Evolutionary conservation across 2,329 filamentous ascomycete genomes (phyloP), one percentile per base, ranked within the genome.

Genomic region (Thelonectria olida): DNA sequence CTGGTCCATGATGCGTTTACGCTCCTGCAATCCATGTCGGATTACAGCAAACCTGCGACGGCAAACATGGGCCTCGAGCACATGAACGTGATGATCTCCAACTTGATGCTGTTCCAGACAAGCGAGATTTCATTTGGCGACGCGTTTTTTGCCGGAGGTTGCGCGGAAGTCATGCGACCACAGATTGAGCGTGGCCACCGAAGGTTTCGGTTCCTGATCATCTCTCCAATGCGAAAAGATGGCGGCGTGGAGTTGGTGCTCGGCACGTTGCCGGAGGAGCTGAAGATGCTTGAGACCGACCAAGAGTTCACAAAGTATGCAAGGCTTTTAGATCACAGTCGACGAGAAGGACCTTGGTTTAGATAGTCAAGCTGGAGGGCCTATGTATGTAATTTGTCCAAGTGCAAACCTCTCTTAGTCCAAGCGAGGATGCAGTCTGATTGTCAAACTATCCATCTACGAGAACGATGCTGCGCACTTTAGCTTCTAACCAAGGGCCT

Each of bases 1-100:
- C 55, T 75, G 2, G 64, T 74, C 7, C 72, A 74, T 27, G 74
- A 76, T 36, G 70, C 69, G 17, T 72, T 72, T 41, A 71, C 66
- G 2, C 52, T 75, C 3, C 54, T 73, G 54, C 66, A 71, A 45
- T 67, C 67, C 3, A 53, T 76, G 2, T 54, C 68, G 0, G 73
- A 74, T 41, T 65, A 73, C 45, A 70, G 62, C 25, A 61, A 61
- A 38, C 62, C 68, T 38, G 61, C 65, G 9, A 67, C 64, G 2
- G 69, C 73, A 6, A 68, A 67, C 56, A 72, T 71, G 68, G 65
- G 66, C 4, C 67, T 73, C 0, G 66, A 73, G 17, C 67, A 70
- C 41, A 69, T 72, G 66, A 52, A 65, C 54, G 2, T 62, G 27
- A 64, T 73, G 63, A 68, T 74, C 2, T 67, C 70, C 7, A 73